Percentiles rank a stretch among this genome's conserved stretches.
Evolutionary conservation across 129 eudicot genomes (phyloP).

Genomic region (Daucus carota): DNA sequence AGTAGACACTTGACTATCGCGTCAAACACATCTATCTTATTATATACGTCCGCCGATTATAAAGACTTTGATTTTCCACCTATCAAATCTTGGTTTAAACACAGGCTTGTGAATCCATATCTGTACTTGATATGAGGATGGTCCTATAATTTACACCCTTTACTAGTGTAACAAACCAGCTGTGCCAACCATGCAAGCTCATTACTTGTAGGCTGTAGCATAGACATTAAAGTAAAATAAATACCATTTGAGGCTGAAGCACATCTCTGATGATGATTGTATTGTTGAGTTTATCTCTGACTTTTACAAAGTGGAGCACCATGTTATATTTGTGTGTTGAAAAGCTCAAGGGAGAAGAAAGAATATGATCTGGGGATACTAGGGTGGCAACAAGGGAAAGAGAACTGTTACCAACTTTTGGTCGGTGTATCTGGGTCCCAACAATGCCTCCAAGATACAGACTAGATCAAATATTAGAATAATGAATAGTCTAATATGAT

Average conservation of each 20-base stretch:
- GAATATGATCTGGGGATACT: constrained; percentile 17
- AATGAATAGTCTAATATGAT: too few relatives aligned
- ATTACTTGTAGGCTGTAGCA: background rate
- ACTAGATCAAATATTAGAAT: too few relatives aligned
- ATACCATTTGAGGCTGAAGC: background rate
- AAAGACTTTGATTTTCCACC: background rate
- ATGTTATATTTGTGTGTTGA: background rate
- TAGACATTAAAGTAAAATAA: background rate
- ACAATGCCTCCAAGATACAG: constrained; percentile 25
- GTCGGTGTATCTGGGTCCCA: background rate
- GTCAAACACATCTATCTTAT: background rate
- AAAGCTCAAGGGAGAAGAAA: background rate
- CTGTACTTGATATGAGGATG: background rate
- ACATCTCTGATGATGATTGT: background rate
- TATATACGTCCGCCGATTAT: too few relatives aligned
- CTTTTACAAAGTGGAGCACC: background rate
- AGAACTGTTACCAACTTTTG: background rate
- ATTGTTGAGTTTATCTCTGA: background rate
- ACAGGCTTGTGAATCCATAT: background rate
- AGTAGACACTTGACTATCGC: background rate
- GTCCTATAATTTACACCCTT: background rate
- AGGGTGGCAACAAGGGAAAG: constrained; percentile 18
- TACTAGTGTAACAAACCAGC: background rate
- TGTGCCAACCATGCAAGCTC: background rate
- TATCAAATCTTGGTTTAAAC: background rate